Evolutionary conservation across 2,329 filamentous ascomycete species (phyloP), one percentile per base, ranked within the genome.

Genomic region (Pseudogymnoascus sp.): DNA sequence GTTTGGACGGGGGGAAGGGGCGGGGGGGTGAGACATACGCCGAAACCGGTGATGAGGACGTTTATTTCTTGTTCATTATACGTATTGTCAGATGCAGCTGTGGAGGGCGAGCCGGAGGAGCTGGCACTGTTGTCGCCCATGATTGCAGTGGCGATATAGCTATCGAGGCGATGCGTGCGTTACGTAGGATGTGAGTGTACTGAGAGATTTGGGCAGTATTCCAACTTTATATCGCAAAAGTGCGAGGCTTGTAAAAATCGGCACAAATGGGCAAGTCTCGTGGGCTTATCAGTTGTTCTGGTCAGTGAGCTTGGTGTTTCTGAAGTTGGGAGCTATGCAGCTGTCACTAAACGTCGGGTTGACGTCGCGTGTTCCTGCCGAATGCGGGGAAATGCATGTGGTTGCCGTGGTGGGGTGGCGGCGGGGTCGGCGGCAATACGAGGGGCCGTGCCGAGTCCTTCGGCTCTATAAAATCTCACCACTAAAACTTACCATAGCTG

Each of bases 31-130:
- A 52, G 31, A 78, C 78, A 63, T 77, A 87, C 84, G 62, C 76
- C 80, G 69, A 86, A 87, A 62, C 84, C 84, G 12, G 83, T 86
- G 66, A 87, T 80, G 63, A 86, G 75, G 62, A 86, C 79, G 25
- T 78, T 82, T 64, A 85, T 72, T 69, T 86, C 82, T 40, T 82
- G 76, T 59, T 75, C 61, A 12, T 61, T 10, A 8, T 58, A 25
- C 0, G 40, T 21, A 4, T 9, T 6, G n/a, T 27, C 10, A 5
- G 40, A 27, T 18, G 40, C 4, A 12, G 18, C 5, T 5, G 40
- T 45, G 2, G 25, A 9, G 40, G 40, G 9, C 10, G 40, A 45
- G 40, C 40, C 40, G 6, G 40, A 45, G 18, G 40, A 45, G 10
- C 40, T 45, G 40, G 40, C 40, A 12, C 40, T 45, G 40, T 45